These are phyloP conservation scores for Syncephalis plumigaleata DNA, from an alignment of 371 early-diverging fungal species.

Conservation along the genomic window DNA sequence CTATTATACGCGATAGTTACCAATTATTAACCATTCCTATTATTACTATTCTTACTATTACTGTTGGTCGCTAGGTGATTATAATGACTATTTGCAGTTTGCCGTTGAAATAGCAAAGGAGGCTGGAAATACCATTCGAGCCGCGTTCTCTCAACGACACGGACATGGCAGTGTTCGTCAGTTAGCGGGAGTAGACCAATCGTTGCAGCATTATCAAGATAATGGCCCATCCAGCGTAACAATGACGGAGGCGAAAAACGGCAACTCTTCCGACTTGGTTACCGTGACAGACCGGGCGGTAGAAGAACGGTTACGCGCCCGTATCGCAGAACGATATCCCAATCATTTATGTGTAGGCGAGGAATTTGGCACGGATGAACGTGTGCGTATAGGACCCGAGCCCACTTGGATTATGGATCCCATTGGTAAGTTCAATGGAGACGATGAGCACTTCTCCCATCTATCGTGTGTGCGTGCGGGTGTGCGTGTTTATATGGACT, in stretches of 20 bases:
- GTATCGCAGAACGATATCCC: slow-evolving; percentile 36
- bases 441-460: too few species aligned
- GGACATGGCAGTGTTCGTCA: too few species aligned
- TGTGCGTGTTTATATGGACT: too few species aligned
- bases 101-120: not conserved
- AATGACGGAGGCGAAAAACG: slow-evolving; percentile 17
- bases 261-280: slow-evolving; percentile 66
- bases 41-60: too few species aligned
- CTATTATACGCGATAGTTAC: too few species aligned
- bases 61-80: too few species aligned
- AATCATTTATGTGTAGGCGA: slow-evolving; percentile 72
- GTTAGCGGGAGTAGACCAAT: too few species aligned
- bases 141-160: not conserved
- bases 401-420: slow-evolving; percentile 92
- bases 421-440: slow-evolving; percentile 30
- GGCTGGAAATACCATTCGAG: slow-evolving; percentile 2
- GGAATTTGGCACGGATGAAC: slow-evolving; percentile 49
- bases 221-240: not conserved
- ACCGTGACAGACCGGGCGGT: slow-evolving; percentile 71
- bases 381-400: slow-evolving; percentile 37
- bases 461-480: too few species aligned
- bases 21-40: too few species aligned
- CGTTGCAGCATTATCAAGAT: too few species aligned
- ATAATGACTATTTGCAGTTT: not conserved
- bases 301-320: slow-evolving; percentile 43